phyloP scores from a whole-genome alignment of 148 eudicot genomes.

The Silene conica region DNA sequence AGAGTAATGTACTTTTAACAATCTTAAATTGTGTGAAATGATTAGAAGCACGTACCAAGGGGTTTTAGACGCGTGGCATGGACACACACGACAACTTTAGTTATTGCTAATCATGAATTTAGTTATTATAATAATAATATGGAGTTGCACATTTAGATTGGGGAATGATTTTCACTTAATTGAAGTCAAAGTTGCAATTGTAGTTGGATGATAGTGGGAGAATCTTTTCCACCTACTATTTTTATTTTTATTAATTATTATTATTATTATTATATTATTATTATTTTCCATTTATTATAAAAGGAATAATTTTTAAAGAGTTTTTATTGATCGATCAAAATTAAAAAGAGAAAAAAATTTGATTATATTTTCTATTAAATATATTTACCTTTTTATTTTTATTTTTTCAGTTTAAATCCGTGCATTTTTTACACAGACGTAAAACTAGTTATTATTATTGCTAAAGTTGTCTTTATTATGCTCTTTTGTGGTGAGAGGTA shows the following conservation, averaged over 20 bases:
- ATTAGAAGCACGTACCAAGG: neutral
- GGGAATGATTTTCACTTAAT: slow-evolving; percentile 29
- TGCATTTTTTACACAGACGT: too few species aligned
- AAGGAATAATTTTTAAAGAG: slow-evolving; percentile 1
- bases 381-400: too few species aligned
- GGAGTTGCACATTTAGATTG: slow-evolving; percentile 15
- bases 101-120: neutral
- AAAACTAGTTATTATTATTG: too few species aligned
- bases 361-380: too few species aligned
- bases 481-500: too few species aligned
- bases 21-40: neutral
- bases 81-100: slow-evolving; percentile 10
- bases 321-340: too few species aligned
- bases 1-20: neutral
- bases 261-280: too few species aligned
- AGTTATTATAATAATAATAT: neutral
- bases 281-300: slow-evolving; percentile 17
- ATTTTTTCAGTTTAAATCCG: too few species aligned
- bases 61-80: slow-evolving; percentile 10
- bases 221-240: slow-evolving; percentile 29
- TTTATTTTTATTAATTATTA: slow-evolving; percentile 1
- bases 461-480: too few species aligned
- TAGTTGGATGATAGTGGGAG: slow-evolving; percentile 41
- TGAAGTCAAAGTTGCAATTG: slow-evolving; percentile 31
- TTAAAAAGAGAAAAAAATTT: too few species aligned